A percentile compares a stretch with the other conserved stretches of the same genome.
phyloP scores from a whole-genome alignment of 1,284 basidiomycete genomes.

The Fistulina hepatica region DNA sequence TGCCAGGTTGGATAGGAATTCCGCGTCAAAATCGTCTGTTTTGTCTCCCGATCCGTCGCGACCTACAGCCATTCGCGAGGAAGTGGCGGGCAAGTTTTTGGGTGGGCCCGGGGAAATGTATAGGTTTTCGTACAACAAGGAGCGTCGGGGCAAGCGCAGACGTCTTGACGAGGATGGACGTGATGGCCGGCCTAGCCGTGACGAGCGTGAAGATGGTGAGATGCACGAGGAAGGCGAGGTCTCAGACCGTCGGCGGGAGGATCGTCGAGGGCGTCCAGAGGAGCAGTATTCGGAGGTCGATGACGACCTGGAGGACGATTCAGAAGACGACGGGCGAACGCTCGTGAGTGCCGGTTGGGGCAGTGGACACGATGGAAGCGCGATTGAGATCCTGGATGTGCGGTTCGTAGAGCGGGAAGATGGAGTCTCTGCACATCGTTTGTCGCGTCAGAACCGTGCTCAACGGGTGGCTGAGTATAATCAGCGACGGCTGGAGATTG shows the following conservation, averaged over 20 bases:
- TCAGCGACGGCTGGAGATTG: no score
- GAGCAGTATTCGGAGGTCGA: conserved; percentile 21
- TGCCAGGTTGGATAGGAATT: no score
- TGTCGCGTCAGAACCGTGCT: conserved; percentile 37
- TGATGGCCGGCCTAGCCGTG: background rate
- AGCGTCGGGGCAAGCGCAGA: background rate
- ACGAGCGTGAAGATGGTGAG: conserved; percentile 16
- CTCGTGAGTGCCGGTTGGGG: conserved; percentile 63
- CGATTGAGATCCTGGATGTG: conserved; percentile 54
- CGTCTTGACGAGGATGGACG: background rate
- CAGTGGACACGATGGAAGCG: conserved; percentile 63
- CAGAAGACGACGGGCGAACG: conserved; percentile 50
- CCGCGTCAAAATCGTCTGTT: no score
- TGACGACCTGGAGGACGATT: conserved; percentile 35
- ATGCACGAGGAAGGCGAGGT: conserved; percentile 13
- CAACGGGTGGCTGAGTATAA: conserved; percentile 58
- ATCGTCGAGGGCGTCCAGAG: conserved; percentile 10
- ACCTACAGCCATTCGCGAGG: no score
- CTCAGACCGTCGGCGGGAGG: conserved; percentile 3
- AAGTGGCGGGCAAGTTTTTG: conserved; percentile 38
- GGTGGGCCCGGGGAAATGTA: conserved; percentile 38
- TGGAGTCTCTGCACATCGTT: conserved; percentile 32
- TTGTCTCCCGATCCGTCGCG: no score
- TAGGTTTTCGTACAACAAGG: conserved; percentile 14
- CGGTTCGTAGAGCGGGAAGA: conserved; percentile 49